Base-by-base conservation (phyloP, 306 rosid genomes). In the Casuarina cunninghamiana region DNA sequence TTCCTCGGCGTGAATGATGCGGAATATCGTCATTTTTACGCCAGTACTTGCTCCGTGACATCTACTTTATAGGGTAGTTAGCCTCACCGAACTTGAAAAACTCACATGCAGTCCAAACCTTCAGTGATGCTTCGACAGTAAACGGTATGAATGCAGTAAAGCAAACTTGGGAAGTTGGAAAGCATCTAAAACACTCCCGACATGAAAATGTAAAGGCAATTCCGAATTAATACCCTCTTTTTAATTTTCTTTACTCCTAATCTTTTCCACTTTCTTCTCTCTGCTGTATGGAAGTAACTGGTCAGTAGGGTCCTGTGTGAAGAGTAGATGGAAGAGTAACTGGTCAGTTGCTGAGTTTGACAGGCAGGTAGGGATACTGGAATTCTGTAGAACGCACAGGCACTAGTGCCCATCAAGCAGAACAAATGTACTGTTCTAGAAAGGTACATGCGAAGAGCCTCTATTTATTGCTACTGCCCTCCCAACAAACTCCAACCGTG, bases 261-360 rank as follows among this genome's bases (percentile, higher is more conserved):
- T 45, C 19, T 9, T 16, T 15, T 17, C 6, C 4, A 6, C 12
- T 8, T 17, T 17, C 26, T 39, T 1, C 8, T 65, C 9, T 38
- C 15, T 55, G 9, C 26, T 65, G 26, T 16, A 12, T 16, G 5
- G 26, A 16, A 39, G 21, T 13, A 7, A 26, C 32, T 26, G 32
- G 32, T 12, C 12, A 53, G 5, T 62, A 4, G 2, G 37, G 70
- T 17, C 44, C 44, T 62, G 21, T 4, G 32, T 43, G 85, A 77
- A 75, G 53, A 77, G 82, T 83, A 81, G 86, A 73, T 80, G 19
- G 77, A 67, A 43, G 71, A 74, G 57, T 12, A 70, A 46, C 32
- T 26, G 32, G 32, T 26, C 71, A 5, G 83, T 17, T 68, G 80
- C 49, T 74, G 65, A 45, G 68, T 75, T 80, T 80, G 86, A 82